A percentile compares a stretch with the other conserved stretches of the same genome.
Conservation (phyloP, 2,329 filamentous ascomycete species). For the Ophiostoma himal-ulmi region DNA sequence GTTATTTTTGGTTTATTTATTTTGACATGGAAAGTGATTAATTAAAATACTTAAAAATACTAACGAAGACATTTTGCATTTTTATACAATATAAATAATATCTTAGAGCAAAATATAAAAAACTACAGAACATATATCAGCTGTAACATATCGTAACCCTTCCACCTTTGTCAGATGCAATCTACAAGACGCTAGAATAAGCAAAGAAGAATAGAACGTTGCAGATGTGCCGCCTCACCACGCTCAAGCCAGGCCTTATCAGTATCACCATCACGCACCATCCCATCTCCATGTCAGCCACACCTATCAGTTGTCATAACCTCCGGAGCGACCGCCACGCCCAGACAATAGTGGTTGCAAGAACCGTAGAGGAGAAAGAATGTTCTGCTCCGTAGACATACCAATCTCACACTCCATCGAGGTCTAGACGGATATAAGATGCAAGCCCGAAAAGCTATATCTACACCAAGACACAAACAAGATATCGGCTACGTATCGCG, state of each 20-base stretch:
- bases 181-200: not conserved
- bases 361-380: not conserved
- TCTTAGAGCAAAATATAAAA: not conserved
- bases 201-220: not conserved
- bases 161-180: too few species aligned
- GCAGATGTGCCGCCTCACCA: not conserved
- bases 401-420: not conserved
- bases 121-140: not conserved
- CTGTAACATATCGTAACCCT: not conserved
- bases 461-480: not conserved
- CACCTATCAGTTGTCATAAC: not conserved
- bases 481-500: constrained; percentile 2
- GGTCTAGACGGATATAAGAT: not conserved
- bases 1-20: not conserved
- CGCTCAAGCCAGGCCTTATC: not conserved
- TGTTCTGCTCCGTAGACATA: not conserved
- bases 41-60: not conserved
- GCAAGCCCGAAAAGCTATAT: not conserved
- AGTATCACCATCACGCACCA: not conserved
- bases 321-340: not conserved
- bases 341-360: constrained; percentile 1
- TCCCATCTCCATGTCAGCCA: not conserved
- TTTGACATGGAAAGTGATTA: too few species aligned
- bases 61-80: not conserved
- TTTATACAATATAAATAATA: too few species aligned